A percentile compares a stretch with the other conserved stretches of the same genome.
Conservation (phyloP, 2,329 filamentous ascomycete species). For the Pestalotiopsis fici region DNA sequence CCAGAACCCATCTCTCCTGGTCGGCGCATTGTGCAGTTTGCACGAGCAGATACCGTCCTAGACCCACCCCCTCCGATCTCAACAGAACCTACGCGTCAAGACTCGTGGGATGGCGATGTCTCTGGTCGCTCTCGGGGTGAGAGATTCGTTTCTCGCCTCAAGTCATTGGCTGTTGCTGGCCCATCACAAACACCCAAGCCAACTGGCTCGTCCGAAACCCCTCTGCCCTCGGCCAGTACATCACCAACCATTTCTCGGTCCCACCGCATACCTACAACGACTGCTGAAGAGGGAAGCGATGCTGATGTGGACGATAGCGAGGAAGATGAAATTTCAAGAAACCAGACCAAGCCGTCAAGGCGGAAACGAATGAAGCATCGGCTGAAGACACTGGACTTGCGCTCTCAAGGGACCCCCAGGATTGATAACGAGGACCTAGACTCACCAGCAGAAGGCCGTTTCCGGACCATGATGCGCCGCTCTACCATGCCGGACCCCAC, state of each 20-base stretch:
- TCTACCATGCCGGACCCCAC: constrained; percentile 65
- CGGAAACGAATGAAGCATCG: constrained; percentile 63
- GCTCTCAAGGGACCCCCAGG: constrained; percentile 66
- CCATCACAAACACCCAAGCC: constrained; percentile 47
- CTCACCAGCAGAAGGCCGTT: constrained; percentile 41
- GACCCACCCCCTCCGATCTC: constrained; percentile 41
- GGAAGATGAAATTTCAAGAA: constrained; percentile 63
- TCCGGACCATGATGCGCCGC: constrained; percentile 62
- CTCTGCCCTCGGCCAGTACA: constrained; percentile 39
- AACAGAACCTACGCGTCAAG: constrained; percentile 56
- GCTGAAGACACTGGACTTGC: constrained; percentile 51
- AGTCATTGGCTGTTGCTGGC: constrained; percentile 60
- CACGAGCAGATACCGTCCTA: constrained; percentile 50
- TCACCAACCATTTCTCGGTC: constrained; percentile 49
- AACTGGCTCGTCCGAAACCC: constrained; percentile 30
- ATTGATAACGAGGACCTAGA: constrained; percentile 42
- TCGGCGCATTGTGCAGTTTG: constrained; percentile 77
- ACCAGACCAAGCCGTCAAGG: constrained; percentile 55
- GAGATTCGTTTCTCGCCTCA: constrained; percentile 77
- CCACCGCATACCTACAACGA: constrained; percentile 52
- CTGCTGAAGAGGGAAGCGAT: constrained; percentile 65
- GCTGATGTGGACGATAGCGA: constrained; percentile 85
- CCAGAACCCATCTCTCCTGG: constrained; percentile 39
- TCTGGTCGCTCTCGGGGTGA: constrained; percentile 59
- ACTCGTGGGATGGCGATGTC: constrained; percentile 69